Evolutionary conservation across 768 basidiomycete species (phyloP).

Genomic region (Phanerochaete carnosa): DNA sequence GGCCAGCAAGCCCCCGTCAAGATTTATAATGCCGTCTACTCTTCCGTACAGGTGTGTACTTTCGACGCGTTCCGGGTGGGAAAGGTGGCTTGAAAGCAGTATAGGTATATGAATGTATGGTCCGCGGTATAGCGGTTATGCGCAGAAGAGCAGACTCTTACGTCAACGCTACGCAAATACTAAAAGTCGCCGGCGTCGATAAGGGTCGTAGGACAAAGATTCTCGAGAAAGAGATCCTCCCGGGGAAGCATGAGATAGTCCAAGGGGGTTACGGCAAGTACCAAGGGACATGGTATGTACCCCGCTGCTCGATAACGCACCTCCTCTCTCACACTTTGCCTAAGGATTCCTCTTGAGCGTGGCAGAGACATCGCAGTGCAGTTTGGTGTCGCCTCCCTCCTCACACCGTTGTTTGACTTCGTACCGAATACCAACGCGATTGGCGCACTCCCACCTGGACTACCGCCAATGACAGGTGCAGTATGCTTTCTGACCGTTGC

Average conservation of each 20-base stretch:
- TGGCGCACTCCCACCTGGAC: conserved; percentile 52
- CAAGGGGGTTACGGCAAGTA: conserved; percentile 99
- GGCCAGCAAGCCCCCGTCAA: conserved; percentile 52
- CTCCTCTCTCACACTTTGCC: background rate
- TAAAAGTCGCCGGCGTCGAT: conserved; percentile 98
- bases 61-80: conserved; percentile 10
- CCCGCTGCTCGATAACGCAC: background rate
- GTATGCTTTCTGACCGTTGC: too few species aligned
- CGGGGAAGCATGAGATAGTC: conserved; percentile 95
- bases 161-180: conserved; percentile 98
- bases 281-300: conserved; percentile 91
- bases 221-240: conserved; percentile 92
- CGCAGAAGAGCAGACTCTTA: conserved; percentile 90
- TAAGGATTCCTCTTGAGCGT: conserved; percentile 93
- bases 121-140: conserved; percentile 98
- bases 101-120: conserved; percentile 97
- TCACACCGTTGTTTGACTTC: conserved; percentile 92
- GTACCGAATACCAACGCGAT: conserved; percentile 73
- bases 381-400: conserved; percentile 85
- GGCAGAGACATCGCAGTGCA: conserved; percentile 91
- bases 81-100: conserved; percentile 15
- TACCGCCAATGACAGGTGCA: conserved; percentile 14
- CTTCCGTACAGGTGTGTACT: conserved; percentile 69
- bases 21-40: conserved; percentile 93
- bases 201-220: conserved; percentile 97